Base-by-base conservation (phyloP, 169 alveolate species). In the Nephromyces sp. region DNA sequence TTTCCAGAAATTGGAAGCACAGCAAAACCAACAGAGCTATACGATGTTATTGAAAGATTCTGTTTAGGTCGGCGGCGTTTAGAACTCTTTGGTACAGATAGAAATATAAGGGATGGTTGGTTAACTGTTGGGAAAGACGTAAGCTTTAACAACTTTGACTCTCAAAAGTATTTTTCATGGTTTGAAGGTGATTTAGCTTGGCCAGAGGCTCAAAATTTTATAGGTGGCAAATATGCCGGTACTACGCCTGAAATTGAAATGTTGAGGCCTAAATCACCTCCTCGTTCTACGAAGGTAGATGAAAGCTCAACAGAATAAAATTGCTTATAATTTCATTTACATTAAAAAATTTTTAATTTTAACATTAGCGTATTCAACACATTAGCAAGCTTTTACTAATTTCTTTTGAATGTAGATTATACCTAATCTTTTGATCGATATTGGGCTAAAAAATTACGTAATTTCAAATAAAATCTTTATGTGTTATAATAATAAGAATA, bases 61-160 rank as follows among this genome's bases (percentile, higher is more conserved):
- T 92, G 98, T 67, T 75, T 93, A 32, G 98, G 98, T 0, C 78
- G 98, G 63, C 88, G 93, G 63, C 80, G 93, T 67, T 64, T 93
- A 29, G 96, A 93, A 72, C 77, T 93, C 24, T 93, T 93, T 80
- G 98, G 98, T 15, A 87, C 86, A 33, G 88, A 90, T 52, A 81
- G 90, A 66, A 86, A 89, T 32, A 32, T 53, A 28, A 64, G 80
- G 4, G 68, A 53, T n/a, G 80, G 80, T 0, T 75, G 82, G 82
- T 68, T 93, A 33, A 93, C 98, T 0, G 77, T 93, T 8, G 96
- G 96, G 6, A 68, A 78, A 24, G 77, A 77, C 74, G 77, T 92
- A 35, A 78, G 85, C 32, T 78, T 52, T 80, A 91, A 53, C 77
- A 76, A 34, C 6, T 76, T 70, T 32, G 53, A 21, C 4, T 29